Percentiles rank a stretch among this genome's conserved stretches.
phyloP scores from a whole-genome alignment of 1,284 basidiomycete species.

The Veloboletus limbatus region DNA sequence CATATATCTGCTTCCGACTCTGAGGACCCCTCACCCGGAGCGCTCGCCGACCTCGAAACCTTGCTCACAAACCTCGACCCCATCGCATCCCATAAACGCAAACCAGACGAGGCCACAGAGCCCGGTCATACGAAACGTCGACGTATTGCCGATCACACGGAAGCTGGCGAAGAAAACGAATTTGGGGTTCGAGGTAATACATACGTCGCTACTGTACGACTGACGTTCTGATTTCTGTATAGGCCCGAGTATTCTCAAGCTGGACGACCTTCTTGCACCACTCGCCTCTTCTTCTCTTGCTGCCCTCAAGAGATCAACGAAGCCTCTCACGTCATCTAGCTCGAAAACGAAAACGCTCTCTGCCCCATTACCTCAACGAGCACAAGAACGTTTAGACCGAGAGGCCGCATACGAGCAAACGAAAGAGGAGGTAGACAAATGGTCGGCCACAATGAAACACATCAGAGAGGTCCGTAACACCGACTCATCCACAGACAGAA shows the following conservation, averaged over 20 bases:
- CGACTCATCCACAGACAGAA: too few species aligned
- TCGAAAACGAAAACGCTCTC: conserved; percentile 57
- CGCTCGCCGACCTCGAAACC: conserved; percentile 62
- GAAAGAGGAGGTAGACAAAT: conserved; percentile 90
- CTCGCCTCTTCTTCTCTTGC: conserved; percentile 60
- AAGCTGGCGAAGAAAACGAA: conserved; percentile 74
- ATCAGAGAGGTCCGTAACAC: conserved; percentile 64
- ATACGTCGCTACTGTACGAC: conserved; percentile 1
- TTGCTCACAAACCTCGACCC: conserved; percentile 73
- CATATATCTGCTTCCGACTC: conserved; percentile 54
- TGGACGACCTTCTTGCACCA: conserved; percentile 77
- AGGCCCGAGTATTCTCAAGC: conserved; percentile 54
- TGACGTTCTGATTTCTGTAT: not conserved
- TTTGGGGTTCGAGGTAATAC: conserved; percentile 58
- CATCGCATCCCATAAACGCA: conserved; percentile 64
- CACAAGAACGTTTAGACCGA: conserved; percentile 88
- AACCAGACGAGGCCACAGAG: conserved; percentile 41
- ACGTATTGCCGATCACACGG: conserved; percentile 67
- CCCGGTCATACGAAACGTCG: conserved; percentile 52
- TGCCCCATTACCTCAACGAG: conserved; percentile 83
- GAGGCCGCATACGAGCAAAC: conserved; percentile 94
- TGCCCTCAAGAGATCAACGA: conserved; percentile 69
- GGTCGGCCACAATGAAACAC: conserved; percentile 87
- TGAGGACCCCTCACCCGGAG: conserved; percentile 56
- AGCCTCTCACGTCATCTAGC: conserved; percentile 44